Percentiles rank a stretch among this genome's conserved stretches.
These are phyloP conservation scores for Tricholoma hemisulphureum DNA, from an alignment of 768 basidiomycete species.

Conservation along the genomic window DNA sequence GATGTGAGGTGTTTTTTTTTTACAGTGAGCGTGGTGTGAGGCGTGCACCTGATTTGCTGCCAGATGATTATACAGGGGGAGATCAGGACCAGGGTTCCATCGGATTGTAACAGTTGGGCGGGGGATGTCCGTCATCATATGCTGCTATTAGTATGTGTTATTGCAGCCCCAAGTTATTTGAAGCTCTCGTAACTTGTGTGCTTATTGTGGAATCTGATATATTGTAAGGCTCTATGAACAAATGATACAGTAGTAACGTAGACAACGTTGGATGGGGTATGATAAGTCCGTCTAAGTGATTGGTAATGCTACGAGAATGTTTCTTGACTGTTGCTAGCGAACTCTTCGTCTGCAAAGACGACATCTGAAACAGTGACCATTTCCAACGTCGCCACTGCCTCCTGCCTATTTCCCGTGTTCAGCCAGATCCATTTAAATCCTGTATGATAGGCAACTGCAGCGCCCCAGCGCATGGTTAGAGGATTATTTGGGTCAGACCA, in stretches of 20 bases:
- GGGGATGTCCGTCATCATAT: not conserved
- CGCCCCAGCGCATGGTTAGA: slow-evolving; percentile 41
- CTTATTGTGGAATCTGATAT: too few species aligned
- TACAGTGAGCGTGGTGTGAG: slow-evolving; percentile 67
- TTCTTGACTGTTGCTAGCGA: not conserved
- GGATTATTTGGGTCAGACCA: slow-evolving; percentile 42
- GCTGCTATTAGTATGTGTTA: too few species aligned
- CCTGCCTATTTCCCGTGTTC: slow-evolving; percentile 30
- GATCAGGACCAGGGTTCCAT: slow-evolving; percentile 46
- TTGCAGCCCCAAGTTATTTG: too few species aligned
- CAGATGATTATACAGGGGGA: slow-evolving; percentile 54
- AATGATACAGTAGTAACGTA: too few species aligned
- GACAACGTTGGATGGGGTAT: not conserved
- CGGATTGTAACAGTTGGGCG: slow-evolving; percentile 27
- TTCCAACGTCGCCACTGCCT: slow-evolving; percentile 25
- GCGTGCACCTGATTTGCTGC: slow-evolving; percentile 59
- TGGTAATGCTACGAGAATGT: not conserved
- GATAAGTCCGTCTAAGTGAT: not conserved
- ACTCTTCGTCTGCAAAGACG: slow-evolving; percentile 40
- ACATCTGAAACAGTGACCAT: slow-evolving; percentile 34
- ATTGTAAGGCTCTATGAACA: too few species aligned
- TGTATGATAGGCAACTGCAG: slow-evolving; percentile 44
- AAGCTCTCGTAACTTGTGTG: too few species aligned
- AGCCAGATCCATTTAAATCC: slow-evolving; percentile 55
- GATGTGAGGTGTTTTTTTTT: not conserved